A percentile compares a stretch with the other conserved stretches of the same genome.
These are phyloP conservation scores for Pseudodiploospora longispora DNA, from an alignment of 2,329 filamentous ascomycete genomes.

Conservation along the genomic window DNA sequence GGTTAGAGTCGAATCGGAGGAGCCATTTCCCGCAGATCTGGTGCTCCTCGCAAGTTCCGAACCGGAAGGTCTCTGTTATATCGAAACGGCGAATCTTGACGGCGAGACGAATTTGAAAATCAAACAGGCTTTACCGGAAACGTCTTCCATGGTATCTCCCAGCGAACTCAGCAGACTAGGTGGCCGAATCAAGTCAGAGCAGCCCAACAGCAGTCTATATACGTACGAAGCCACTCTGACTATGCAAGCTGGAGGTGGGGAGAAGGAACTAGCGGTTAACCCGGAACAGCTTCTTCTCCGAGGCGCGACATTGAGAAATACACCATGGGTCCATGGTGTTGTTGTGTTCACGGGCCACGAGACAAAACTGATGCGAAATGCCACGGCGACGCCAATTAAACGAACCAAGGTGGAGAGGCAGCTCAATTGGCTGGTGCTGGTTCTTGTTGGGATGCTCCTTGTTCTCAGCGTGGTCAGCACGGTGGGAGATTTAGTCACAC, in stretches of 20 bases:
- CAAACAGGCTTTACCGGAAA: constrained; percentile 94
- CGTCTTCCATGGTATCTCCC: constrained; percentile 75
- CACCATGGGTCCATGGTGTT: constrained; percentile 91
- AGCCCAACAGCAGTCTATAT: constrained; percentile 96
- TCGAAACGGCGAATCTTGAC: constrained; percentile 95
- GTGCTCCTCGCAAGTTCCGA: constrained; percentile 91
- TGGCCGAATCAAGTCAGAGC: constrained; percentile 84
- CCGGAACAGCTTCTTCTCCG: constrained; percentile 90
- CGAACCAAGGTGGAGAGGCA: constrained; percentile 90
- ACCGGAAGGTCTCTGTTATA: constrained; percentile 95
- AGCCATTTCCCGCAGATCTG: constrained; percentile 89
- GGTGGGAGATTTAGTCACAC: constrained; percentile 78
- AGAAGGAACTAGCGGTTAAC: constrained; percentile 83
- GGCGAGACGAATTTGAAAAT: constrained; percentile 98
- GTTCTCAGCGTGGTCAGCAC: constrained; percentile 82
- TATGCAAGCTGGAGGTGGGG: constrained; percentile 79
- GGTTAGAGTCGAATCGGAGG: constrained; percentile 84
- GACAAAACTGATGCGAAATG: constrained; percentile 98
- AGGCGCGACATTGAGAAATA: constrained; percentile 90
- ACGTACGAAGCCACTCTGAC: constrained; percentile 96
- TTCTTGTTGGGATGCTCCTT: constrained; percentile 78
- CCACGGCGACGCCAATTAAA: constrained; percentile 94
- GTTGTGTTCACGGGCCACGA: constrained; percentile 93
- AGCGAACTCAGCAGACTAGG: constrained; percentile 78
- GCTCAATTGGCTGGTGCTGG: constrained; percentile 87